phyloP scores from a whole-genome alignment of 257 asterid species.

The Linderniella brevidens region DNA sequence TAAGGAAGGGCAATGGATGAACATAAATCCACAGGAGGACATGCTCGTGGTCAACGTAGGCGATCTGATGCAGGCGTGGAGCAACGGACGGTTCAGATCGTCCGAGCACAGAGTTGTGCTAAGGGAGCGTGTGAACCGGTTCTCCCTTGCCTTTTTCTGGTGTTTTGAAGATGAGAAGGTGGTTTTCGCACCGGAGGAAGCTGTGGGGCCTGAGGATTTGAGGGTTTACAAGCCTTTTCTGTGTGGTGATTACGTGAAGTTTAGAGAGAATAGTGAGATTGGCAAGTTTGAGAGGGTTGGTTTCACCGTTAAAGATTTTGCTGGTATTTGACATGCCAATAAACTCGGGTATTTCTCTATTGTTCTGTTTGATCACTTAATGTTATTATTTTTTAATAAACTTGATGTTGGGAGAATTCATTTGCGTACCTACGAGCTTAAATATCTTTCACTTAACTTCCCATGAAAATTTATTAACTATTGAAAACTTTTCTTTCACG shows the following conservation, averaged over 20 bases:
- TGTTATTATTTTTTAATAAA: too few species aligned
- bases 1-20: conserved; percentile 58
- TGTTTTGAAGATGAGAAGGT: conserved; percentile 1
- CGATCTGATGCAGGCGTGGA: conserved; percentile 59
- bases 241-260: conserved; percentile 35
- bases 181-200: conserved; percentile 19
- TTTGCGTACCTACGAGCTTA: too few species aligned
- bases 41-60: conserved; percentile 47
- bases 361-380: too few species aligned
- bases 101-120: conserved; percentile 48
- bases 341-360: too few species aligned
- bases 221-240: conserved; percentile 44
- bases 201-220: conserved; percentile 24
- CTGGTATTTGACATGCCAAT: conserved; percentile 4
- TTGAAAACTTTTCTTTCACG: too few species aligned
- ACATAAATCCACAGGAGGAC: conserved; percentile 24
- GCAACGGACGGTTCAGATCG: conserved; percentile 35
- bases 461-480: too few species aligned
- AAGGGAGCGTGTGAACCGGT: conserved; percentile 15
- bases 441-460: too few species aligned
- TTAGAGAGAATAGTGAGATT: conserved; percentile 33
- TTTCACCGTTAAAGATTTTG: conserved; percentile 41
- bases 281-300: conserved; percentile 56
- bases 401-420: too few species aligned
- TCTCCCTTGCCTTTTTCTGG: conserved; percentile 38